Conservation (phyloP, 2,329 filamentous ascomycete species). For the Aureobasidium sp. region DNA sequence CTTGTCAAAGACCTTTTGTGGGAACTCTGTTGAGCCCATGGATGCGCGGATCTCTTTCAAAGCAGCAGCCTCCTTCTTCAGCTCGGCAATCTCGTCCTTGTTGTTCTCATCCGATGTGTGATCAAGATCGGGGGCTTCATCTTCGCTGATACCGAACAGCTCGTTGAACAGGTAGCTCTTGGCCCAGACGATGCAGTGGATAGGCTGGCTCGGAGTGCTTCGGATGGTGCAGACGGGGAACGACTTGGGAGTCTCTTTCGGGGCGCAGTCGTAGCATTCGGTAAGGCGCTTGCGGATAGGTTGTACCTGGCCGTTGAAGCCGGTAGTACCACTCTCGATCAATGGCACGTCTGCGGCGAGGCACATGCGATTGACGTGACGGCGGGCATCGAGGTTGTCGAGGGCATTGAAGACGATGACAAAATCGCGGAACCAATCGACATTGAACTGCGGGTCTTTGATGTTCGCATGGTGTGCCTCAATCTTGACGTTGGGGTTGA, state of each 20-base stretch:
- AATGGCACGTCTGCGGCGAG: slow-evolving; percentile 82
- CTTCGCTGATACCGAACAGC: slow-evolving; percentile 86
- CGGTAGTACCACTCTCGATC: slow-evolving; percentile 94
- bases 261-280: slow-evolving; percentile 92
- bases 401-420: slow-evolving; percentile 90
- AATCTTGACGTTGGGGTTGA: slow-evolving; percentile 83
- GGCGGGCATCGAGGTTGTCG: slow-evolving; percentile 87
- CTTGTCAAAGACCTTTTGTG: slow-evolving; percentile 80
- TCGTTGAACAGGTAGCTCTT: slow-evolving; percentile 96
- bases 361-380: slow-evolving; percentile 97
- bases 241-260: slow-evolving; percentile 83
- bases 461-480: slow-evolving; percentile 91
- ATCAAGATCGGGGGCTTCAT: slow-evolving; percentile 72
- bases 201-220: slow-evolving; percentile 90
- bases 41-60: slow-evolving; percentile 75
- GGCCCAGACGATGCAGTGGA: slow-evolving; percentile 98
- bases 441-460: slow-evolving; percentile 78
- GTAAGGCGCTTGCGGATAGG: slow-evolving; percentile 82
- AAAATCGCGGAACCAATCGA: slow-evolving; percentile 82
- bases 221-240: slow-evolving; percentile 97
- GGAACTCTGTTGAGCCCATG: slow-evolving; percentile 71
- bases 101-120: slow-evolving; percentile 76
- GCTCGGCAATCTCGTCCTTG: slow-evolving; percentile 76
- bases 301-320: slow-evolving; percentile 96
- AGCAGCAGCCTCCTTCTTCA: slow-evolving; percentile 75